Percentiles rank a stretch among this genome's conserved stretches.
Conservation (phyloP, 73 alveolate species). For the Breviolum minutum region DNA sequence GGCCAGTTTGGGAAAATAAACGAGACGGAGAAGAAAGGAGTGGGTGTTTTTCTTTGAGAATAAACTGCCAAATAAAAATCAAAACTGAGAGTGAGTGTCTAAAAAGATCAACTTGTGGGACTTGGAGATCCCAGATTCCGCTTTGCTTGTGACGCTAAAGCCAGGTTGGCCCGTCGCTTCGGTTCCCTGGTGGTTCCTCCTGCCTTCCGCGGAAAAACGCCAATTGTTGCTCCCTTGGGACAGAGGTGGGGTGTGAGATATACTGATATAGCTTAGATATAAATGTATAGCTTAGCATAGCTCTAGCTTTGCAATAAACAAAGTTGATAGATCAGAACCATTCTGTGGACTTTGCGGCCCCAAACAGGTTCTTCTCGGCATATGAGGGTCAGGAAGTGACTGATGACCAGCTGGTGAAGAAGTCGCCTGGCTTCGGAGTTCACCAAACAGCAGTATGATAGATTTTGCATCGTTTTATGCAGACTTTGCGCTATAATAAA, state of each 20-base stretch:
- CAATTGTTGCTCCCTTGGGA: constrained; percentile 52
- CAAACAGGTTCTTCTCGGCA: constrained; percentile 68
- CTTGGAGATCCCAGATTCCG: no score
- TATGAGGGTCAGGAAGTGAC: constrained; percentile 89
- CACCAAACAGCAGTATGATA: not conserved
- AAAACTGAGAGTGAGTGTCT: no score
- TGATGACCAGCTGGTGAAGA: constrained; percentile 82
- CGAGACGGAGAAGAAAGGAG: no score
- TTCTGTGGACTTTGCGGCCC: not conserved
- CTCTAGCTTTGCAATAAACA: no score
- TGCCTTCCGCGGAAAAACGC: not conserved
- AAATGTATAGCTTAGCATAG: not conserved
- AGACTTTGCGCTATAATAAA: no score
- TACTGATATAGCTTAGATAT: not conserved
- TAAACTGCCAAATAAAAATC: no score
- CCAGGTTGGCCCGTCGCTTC: constrained; percentile 89
- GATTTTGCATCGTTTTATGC: not conserved
- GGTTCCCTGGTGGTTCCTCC: constrained; percentile 45
- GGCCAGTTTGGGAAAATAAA: not conserved
- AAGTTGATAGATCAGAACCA: not conserved
- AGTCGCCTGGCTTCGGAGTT: not conserved
- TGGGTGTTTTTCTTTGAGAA: no score
- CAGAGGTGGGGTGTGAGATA: not conserved
- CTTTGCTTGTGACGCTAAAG: not conserved
- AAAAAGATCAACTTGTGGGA: no score